Conservation (phyloP, 2,329 filamentous ascomycete species). For the Aspergillus oerlinghausenensis region DNA sequence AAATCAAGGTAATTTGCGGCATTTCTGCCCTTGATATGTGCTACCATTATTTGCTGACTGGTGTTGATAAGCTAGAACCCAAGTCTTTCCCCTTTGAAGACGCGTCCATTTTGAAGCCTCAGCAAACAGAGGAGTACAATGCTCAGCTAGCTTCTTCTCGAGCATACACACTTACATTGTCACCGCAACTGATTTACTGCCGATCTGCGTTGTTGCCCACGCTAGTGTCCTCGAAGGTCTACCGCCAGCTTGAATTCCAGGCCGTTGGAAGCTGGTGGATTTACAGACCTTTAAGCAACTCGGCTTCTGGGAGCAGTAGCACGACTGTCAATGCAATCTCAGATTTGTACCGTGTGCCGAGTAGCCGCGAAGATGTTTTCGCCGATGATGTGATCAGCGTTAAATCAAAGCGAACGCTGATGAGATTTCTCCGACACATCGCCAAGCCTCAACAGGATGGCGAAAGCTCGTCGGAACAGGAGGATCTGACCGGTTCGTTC, state of each 20-base stretch:
- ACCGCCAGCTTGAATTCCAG: constrained; percentile 86
- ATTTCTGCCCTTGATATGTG: background rate
- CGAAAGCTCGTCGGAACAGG: constrained; percentile 42
- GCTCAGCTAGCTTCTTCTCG: constrained; percentile 51
- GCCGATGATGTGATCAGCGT: constrained; percentile 69
- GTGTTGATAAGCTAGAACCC: constrained; percentile 27
- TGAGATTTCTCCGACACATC: constrained; percentile 92
- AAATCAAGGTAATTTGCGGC: constrained; percentile 31
- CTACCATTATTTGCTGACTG: constrained; percentile 19
- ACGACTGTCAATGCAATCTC: constrained; percentile 19
- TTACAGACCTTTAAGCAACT: constrained; percentile 36
- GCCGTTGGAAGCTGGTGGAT: constrained; percentile 93
- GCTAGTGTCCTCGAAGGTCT: constrained; percentile 84
- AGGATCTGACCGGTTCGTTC: constrained; percentile 53
- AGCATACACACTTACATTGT: constrained; percentile 76
- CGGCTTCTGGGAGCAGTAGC: constrained; percentile 12
- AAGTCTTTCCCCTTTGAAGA: constrained; percentile 36
- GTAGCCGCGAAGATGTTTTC: constrained; percentile 88
- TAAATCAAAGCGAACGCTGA: constrained; percentile 77
- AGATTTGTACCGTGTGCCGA: constrained; percentile 68
- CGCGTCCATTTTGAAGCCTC: constrained; percentile 27
- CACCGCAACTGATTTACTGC: constrained; percentile 81
- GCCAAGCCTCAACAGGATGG: constrained; percentile 56
- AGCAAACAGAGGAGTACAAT: constrained; percentile 13
- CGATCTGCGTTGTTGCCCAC: constrained; percentile 71